Evolutionary conservation across 495 filamentous ascomycete species (phyloP).

Genomic region (Podospora didyma): DNA sequence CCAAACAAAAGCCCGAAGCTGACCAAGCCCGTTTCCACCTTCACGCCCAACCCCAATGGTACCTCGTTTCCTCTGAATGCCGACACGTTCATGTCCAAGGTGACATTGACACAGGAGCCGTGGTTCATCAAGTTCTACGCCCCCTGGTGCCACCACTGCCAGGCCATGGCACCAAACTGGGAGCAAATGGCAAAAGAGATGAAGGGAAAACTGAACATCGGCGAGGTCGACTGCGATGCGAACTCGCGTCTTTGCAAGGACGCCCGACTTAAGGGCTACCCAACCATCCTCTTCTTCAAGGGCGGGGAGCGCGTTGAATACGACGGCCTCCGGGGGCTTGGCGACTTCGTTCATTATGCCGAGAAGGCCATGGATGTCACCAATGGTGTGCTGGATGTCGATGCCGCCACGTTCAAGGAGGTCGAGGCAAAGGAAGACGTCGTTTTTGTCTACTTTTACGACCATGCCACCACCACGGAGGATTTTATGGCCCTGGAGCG

Average conservation of each 20-base stretch:
- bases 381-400: conserved; percentile 74
- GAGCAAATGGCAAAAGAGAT: conserved; percentile 83
- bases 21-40: conserved; percentile 38
- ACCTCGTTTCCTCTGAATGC: conserved; percentile 69
- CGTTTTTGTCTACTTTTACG: conserved; percentile 95
- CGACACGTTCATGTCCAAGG: conserved; percentile 79
- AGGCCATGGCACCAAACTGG: conserved; percentile 89
- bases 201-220: conserved; percentile 81
- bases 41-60: conserved; percentile 68
- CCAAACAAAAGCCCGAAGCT: too few species aligned
- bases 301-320: conserved; percentile 91
- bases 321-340: conserved; percentile 84
- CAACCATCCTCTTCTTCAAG: conserved; percentile 89
- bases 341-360: conserved; percentile 81
- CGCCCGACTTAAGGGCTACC: conserved; percentile 70
- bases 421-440: conserved; percentile 93
- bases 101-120: conserved; percentile 82
- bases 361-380: conserved; percentile 79
- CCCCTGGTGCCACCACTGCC: conserved; percentile 94
- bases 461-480: conserved; percentile 86
- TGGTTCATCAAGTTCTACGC: conserved; percentile 99
- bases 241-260: conserved; percentile 88
- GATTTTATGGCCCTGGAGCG: conserved; percentile 88
- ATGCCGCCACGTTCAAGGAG: conserved; percentile 69
- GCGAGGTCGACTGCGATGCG: conserved; percentile 91